These are phyloP conservation scores for Eremochloa ophiuroides DNA, from an alignment of 176 grass and related monocot genomes.

Conservation along the genomic window DNA sequence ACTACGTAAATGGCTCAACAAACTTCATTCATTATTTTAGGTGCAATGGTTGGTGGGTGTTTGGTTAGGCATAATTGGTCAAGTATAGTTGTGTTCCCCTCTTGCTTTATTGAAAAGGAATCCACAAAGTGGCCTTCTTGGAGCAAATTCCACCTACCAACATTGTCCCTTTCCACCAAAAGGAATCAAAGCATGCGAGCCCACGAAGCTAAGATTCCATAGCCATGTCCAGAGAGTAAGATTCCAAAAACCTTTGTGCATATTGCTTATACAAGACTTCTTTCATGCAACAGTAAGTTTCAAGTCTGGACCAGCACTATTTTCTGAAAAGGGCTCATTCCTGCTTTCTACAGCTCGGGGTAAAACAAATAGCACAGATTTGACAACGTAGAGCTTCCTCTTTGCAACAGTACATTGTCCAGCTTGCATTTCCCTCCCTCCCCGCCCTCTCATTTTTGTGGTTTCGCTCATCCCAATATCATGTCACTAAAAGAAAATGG, in stretches of 20 bases:
- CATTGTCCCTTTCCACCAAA: constrained; percentile 31
- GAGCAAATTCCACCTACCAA: constrained; percentile 42
- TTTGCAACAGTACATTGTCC: neutral
- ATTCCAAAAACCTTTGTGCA: constrained; percentile 13
- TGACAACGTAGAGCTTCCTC: neutral
- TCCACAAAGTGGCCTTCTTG: constrained; percentile 26
- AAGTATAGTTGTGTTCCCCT: constrained; percentile 17
- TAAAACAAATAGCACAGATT: neutral
- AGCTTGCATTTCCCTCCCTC: neutral
- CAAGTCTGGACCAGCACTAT: constrained; percentile 23
- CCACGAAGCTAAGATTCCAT: constrained; percentile 39
- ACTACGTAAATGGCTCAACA: constrained; percentile 26
- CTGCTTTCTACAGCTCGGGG: constrained; percentile 3
- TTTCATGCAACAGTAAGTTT: constrained; percentile 7
- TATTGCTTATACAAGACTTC: constrained; percentile 19
- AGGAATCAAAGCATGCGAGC: constrained; percentile 40
- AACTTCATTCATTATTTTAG: constrained; percentile 32
- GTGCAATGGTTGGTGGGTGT: constrained; percentile 35
- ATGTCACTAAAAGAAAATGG: neutral
- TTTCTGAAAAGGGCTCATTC: neutral
- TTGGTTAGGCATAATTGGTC: constrained; percentile 36
- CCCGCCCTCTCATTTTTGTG: neutral
- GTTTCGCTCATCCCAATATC: neutral
- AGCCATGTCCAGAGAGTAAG: constrained; percentile 33
- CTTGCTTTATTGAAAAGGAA: constrained; percentile 35